Base-by-base conservation (phyloP, 2,329 filamentous ascomycete genomes). In the Didymella glomerata region DNA sequence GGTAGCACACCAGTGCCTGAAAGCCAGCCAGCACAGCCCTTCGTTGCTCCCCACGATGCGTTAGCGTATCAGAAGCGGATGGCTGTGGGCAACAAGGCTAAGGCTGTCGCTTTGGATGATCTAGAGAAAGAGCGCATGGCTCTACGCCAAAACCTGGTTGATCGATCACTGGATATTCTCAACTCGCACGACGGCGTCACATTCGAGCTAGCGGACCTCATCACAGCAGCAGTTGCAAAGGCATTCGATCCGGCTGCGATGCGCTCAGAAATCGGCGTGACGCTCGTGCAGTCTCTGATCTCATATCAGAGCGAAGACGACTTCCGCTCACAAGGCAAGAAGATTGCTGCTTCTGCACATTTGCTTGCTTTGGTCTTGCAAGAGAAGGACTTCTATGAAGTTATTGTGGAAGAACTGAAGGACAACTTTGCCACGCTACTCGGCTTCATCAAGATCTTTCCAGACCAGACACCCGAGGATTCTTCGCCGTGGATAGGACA, bases 401-500 rank as follows among this genome's bases (percentile, higher is more conserved):
- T 88, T 49, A 92, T 91, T 18, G 78, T 93, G 18, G 86, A 89
- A 27, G 88, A 89, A 36, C 79, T 99, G 24, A 90, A 90, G 71
- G 88, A 91, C 18, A 92, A 90, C 69, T 90, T 97, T 40, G 82
- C 83, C 10, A 88, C 88, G 36, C 87, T 97, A 62, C 83, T 97
- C 27, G 84, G 82, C 2, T 97, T 97, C 75, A 85, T 99, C 67
- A 89, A 90, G 68, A 80, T 93, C 4, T 82, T 86, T 5, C 81
- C 86, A 0, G 86, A 88, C 25, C 86, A 89, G 55, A 83, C 90
- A 3, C 81, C 84, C 0, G 91, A 96, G 48, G 90, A 95, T 58
- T 82, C 92, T n/a, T 91, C 93, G 4, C 91, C 92, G 1, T 99
- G 94, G 93, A 90, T 98, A 64, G 91, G 92, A 13, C 93, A 95